Evolutionary conservation across 306 rosid genomes (phyloP).

Genomic region (Macrotyloma uniflorum): DNA sequence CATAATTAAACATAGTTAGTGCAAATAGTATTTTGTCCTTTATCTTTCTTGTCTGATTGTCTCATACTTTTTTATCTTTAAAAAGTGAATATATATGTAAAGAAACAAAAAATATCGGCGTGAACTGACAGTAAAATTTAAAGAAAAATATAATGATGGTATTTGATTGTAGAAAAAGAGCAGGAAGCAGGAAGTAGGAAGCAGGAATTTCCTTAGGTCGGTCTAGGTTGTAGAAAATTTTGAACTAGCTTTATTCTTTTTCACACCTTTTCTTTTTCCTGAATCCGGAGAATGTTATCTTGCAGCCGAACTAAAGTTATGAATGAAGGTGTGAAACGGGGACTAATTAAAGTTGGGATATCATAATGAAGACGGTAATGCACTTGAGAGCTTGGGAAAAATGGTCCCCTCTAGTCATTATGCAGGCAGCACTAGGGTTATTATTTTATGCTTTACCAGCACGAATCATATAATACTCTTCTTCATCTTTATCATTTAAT

Average conservation of each 20-base stretch:
- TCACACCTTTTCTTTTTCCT: not conserved
- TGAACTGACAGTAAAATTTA: too few relatives aligned
- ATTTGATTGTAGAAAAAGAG: too few relatives aligned
- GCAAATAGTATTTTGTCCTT: slow-evolving; percentile 5
- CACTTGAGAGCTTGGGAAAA: slow-evolving; percentile 58
- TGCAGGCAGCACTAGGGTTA: slow-evolving; percentile 48
- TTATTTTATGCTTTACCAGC: slow-evolving; percentile 39
- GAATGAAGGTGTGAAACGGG: slow-evolving; percentile 44
- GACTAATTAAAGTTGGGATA: slow-evolving; percentile 53
- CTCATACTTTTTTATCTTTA: not conserved
- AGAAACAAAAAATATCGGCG: not conserved
- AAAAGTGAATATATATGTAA: not conserved
- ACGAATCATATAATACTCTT: slow-evolving; percentile 26
- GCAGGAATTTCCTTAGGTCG: slow-evolving; percentile 10
- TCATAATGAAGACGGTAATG: slow-evolving; percentile 56
- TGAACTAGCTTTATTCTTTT: slow-evolving; percentile 11
- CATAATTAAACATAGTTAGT: not conserved
- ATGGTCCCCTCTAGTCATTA: slow-evolving; percentile 63
- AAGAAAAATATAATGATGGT: too few relatives aligned
- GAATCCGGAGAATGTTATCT: not conserved
- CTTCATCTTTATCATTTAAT: slow-evolving; percentile 43
- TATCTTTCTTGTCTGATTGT: not conserved
- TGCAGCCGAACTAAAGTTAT: slow-evolving; percentile 41
- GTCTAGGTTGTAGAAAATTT: not conserved
- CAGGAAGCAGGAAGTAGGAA: too few relatives aligned